Base-by-base conservation (phyloP, 331 rosid genomes). In the Cydonia oblonga region DNA sequence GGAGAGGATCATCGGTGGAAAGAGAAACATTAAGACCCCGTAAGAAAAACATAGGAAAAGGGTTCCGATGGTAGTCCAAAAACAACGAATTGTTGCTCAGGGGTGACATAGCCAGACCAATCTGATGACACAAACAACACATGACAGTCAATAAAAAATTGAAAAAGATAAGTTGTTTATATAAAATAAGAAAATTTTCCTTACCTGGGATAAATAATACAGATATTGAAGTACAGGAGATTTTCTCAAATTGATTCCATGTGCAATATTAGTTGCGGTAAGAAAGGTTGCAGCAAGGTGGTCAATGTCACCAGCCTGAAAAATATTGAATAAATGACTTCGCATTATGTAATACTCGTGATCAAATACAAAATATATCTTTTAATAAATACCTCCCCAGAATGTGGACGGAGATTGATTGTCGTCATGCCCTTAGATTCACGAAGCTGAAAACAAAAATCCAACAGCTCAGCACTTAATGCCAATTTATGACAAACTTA, bases 101-200 rank as follows among this genome's bases (percentile, higher is more conserved):
- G 25, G 99, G 99, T 71, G 99, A 96, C 99, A 96, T 92, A 22
- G 97, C 97, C 76, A 96, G 86, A 68, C 99, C 99, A 84, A 96
- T 84, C 99, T 96, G 85, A 76, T 63, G 59, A 62, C 38, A 35
- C 11, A 51, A 76, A 72, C 44, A 71, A 24, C 22, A 49, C 46
- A 68, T 32, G 44, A 72, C 6, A 72, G 69, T 26, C 79, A 76
- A 67, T 76, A 51, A 76, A 65, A 44, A 56, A 76, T 28, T 18
- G 61, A 61, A 78, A 60, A 14, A 72, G 52, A 32, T 60, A 20
- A 53, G 42, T 25, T 9, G 1, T 70, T 56, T 53, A 49, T 35
- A n/a, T 51, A 25, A 16, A 24, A 71, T 57, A 30, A 73, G 63
- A 73, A 56, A 16, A 25, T 73, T 66, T 30, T 57, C 44, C 59